Evolutionary conservation across 2,329 filamentous ascomycete genomes (phyloP).

Genomic region (Cryphonectria radicalis): DNA sequence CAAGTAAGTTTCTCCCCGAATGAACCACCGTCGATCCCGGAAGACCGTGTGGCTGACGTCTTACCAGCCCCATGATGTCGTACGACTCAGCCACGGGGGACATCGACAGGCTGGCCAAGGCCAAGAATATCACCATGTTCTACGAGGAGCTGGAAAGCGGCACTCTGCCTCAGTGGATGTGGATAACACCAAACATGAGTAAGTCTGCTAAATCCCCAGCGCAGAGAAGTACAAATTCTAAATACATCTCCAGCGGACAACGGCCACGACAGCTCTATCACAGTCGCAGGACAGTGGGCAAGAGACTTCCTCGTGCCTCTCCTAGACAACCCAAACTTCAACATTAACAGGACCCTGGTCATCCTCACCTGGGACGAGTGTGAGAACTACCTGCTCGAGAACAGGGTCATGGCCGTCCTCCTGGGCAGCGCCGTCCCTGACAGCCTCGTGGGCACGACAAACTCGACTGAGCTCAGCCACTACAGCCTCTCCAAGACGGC

Average conservation of each 20-base stretch:
- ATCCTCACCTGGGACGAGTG: slow-evolving; percentile 38
- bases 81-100: slow-evolving; percentile 38
- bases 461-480: slow-evolving; percentile 35
- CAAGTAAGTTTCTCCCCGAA: slow-evolving; percentile 46
- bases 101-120: slow-evolving; percentile 37
- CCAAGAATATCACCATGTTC: slow-evolving; percentile 40
- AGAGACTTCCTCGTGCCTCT: slow-evolving; percentile 36
- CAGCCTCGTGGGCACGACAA: slow-evolving; percentile 33
- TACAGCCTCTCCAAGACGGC: slow-evolving; percentile 38
- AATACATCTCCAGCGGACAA: slow-evolving; percentile 31
- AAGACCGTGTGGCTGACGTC: neutral
- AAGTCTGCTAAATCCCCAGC: neutral
- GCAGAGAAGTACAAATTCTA: neutral
- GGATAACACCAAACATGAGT: slow-evolving; percentile 54
- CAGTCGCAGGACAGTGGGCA: slow-evolving; percentile 37
- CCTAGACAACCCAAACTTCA: slow-evolving; percentile 39
- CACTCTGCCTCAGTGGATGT: slow-evolving; percentile 41
- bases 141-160: slow-evolving; percentile 35
- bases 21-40: neutral
- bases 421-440: slow-evolving; percentile 34
- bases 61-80: slow-evolving; percentile 37
- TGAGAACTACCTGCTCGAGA: slow-evolving; percentile 33
- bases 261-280: slow-evolving; percentile 37
- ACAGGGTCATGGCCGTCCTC: slow-evolving; percentile 35
- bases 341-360: slow-evolving; percentile 40